Conservation (phyloP, 2,329 filamentous ascomycete species). For the Arthrinium puccinioides region DNA sequence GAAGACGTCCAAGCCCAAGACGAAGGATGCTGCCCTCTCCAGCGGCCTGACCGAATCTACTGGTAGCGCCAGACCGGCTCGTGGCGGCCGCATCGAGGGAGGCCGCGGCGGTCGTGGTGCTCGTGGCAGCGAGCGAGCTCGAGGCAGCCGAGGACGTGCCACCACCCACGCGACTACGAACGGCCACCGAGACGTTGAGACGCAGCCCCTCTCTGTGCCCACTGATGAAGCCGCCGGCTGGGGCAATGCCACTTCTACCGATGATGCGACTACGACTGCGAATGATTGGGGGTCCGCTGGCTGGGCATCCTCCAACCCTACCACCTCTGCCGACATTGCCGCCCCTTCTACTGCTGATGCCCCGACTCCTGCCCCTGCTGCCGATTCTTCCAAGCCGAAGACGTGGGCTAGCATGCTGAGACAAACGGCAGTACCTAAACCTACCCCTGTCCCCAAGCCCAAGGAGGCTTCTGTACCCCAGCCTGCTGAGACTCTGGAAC, state of each 20-base stretch:
- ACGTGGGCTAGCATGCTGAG: slow-evolving; percentile 74
- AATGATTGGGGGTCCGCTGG: slow-evolving; percentile 37
- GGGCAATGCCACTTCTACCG: slow-evolving; percentile 38
- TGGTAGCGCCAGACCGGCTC: slow-evolving; percentile 39
- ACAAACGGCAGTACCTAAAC: slow-evolving; percentile 50
- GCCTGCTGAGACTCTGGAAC: slow-evolving; percentile 38
- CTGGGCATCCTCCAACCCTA: slow-evolving; percentile 19
- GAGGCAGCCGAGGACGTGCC: slow-evolving; percentile 59
- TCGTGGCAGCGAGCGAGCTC: slow-evolving; percentile 49
- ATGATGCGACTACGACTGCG: slow-evolving; percentile 28
- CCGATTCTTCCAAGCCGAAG: slow-evolving; percentile 38
- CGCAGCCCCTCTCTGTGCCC: slow-evolving; percentile 52
- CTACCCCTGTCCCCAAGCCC: slow-evolving; percentile 39
- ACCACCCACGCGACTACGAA: slow-evolving; percentile 53
- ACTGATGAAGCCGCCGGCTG: slow-evolving; percentile 63
- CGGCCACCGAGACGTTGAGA: slow-evolving; percentile 52
- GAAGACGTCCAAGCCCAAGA: slow-evolving; percentile 68
- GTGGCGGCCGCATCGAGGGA: slow-evolving; percentile 50
- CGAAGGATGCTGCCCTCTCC: slow-evolving; percentile 52
- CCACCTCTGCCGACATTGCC: slow-evolving; percentile 24
- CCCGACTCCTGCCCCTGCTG: slow-evolving; percentile 17
- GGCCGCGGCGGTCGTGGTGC: slow-evolving; percentile 23
- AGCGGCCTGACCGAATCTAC: slow-evolving; percentile 43
- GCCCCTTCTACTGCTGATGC: slow-evolving; percentile 29
- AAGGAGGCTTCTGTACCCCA: slow-evolving; percentile 41